A percentile compares a stretch with the other conserved stretches of the same genome.
phyloP scores from a whole-genome alignment of 108 stramenopile genomes.

The Skeletonema menzelii region DNA sequence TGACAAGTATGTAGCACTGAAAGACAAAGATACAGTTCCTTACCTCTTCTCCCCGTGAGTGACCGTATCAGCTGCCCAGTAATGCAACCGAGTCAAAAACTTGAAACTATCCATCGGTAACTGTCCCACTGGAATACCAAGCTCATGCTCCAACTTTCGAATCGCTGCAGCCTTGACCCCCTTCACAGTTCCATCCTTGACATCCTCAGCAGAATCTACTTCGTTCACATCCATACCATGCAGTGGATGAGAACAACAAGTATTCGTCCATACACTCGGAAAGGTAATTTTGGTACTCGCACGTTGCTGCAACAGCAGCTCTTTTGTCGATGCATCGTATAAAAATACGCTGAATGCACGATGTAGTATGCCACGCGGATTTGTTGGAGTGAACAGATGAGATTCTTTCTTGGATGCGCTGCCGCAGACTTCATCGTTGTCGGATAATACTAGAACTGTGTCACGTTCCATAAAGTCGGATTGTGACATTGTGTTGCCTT shows the following conservation, averaged over 20 bases:
- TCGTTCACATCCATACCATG: conserved; percentile 85
- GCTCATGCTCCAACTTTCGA: conserved; percentile 96
- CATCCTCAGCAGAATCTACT: conserved; percentile 69
- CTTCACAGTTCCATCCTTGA: conserved; percentile 60
- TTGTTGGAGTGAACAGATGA: conserved; percentile 64
- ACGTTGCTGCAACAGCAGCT: conserved; percentile 94
- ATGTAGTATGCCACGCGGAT: conserved; percentile 89
- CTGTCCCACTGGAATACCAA: conserved; percentile 81
- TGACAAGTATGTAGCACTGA: background rate
- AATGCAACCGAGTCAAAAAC: conserved; percentile 97
- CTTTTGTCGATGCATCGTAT: conserved; percentile 84
- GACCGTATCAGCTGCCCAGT: conserved; percentile 93
- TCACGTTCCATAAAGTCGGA: conserved; percentile 81
- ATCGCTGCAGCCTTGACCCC: conserved; percentile 97
- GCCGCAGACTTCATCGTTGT: conserved; percentile 78
- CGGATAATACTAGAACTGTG: conserved; percentile 78
- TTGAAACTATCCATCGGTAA: conserved; percentile 81
- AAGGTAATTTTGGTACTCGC: conserved; percentile 97
- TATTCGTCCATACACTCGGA: conserved; percentile 99
- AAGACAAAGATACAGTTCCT: background rate
- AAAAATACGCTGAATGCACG: conserved; percentile 99
- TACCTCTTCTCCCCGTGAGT: conserved; percentile 83
- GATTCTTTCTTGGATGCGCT: conserved; percentile 68
- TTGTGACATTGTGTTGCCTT: conserved; percentile 42
- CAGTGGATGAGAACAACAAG: conserved; percentile 98